Evolutionary conservation across 352 stramenopile genomes (phyloP), one percentile per base, ranked within the genome.

Genomic region (Phytopythium chamaehyphon): DNA sequence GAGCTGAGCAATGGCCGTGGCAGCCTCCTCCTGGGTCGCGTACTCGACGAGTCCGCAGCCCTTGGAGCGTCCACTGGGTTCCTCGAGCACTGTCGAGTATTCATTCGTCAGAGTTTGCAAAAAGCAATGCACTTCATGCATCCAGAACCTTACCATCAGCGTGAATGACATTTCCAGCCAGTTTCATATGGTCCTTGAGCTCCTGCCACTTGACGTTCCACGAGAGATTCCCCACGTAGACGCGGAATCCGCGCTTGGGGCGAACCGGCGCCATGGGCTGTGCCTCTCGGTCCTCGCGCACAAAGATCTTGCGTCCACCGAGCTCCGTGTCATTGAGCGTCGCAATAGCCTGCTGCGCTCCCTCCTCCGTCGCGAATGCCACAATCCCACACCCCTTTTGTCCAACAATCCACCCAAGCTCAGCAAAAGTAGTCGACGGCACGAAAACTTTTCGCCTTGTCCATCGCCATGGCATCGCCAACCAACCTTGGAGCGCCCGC

Each of bases 161-260:
- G 55, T 93, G 76, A 0, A 96, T 73, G 37, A 97, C 88, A 5
- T 63, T 80, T 8, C 89, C 88, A 0, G 71, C 77, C 14, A 79
- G 72, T 57, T 93, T 93, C 84, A 98, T 97, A 69, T 97, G 83
- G 69, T 98, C 93, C 64, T 98, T 98, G 19, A 99, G 82, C 23
- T 98, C 88, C 56, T 97, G 87, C 93, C 93, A 98, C 43, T 88
- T 95, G 37, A 96, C 81, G 37, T 76, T 78, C 87, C 89, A 98
- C 28, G 80, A 79, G 10, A 99, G 64, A 54, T 99, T 97, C 40
- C 83, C 83, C 11, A 97, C 83, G 54, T 93, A 96, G 14, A 97
- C 86, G 11, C 86, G 79, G 24, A 67, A 79, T 40, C 81, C 66
- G 18, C 69, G 62, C 49, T 66, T 71, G 15, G 53, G 66, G 9